Base-by-base conservation (phyloP, 805 yeast genomes). In the Ogataea haglerorum region DNA sequence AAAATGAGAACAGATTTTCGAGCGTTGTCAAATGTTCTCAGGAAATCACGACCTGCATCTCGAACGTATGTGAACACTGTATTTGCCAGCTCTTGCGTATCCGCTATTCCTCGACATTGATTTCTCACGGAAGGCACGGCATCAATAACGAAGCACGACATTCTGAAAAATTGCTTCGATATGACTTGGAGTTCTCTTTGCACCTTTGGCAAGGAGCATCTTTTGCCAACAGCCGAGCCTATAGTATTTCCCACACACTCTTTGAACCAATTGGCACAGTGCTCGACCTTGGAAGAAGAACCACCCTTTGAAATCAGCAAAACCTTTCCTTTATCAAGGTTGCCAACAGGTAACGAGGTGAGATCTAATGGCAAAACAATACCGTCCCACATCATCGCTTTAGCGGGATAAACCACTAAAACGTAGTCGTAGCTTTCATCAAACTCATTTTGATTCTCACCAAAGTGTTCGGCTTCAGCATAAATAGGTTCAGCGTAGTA, bases 381-480 rank as follows among this genome's bases (percentile, higher is more conserved):
- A 4, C 97, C 97, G 46, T 85, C 89, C 98, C 98, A 91, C 35
- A 85, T 78, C 62, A 90, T 74, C 0, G 96, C 95, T 53, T 86
- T 86, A 2, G 82, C 73, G 0, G 95, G 89, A 52, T 86, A 80
- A 4, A 90, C 62, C 0, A 87, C 82, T 19, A 89, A 53, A 10
- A 87, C 73, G 48, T 85, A 87, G 0, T 88, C 85, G 19, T 36
- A 48, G 4, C 46, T 47, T 17, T 48, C 45, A 16, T 46, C 48
- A 34, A 39, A 41, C 13, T 31, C 43, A 17, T 38, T 52, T 3
- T 27, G 44, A 32, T 43, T 34, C 18, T 16, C 25, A 17, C 25
- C 36, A 9, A 33, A 22, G 10, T 30, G 39, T 23, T 36, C 42
- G 8, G 37, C 37, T 19, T 43, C 45, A 17, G 30, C 29, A 23